Percentiles rank a stretch among this genome's conserved stretches.
Conservation (phyloP, 192 early-diverging fungal genomes). For the Entophlyctis luteolus region DNA sequence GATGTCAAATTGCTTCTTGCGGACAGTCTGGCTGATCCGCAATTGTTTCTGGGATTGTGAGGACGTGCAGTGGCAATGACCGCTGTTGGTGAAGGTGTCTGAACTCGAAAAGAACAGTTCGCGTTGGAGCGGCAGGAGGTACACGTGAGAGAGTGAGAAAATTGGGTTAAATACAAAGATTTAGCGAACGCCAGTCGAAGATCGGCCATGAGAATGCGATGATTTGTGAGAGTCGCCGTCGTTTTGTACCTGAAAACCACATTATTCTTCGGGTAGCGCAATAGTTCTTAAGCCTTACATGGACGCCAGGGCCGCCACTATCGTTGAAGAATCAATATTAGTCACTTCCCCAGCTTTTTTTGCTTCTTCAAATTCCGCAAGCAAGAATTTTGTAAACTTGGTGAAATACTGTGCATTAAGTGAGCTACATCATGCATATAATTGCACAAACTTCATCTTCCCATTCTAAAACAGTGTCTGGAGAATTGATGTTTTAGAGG, state of each 20-base stretch:
- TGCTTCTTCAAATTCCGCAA: conserved; percentile 17
- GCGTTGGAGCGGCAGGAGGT: conserved; percentile 1
- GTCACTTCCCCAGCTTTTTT: not conserved
- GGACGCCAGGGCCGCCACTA: conserved; percentile 12
- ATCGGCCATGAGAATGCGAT: conserved; percentile 28
- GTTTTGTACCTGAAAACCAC: too few relatives aligned
- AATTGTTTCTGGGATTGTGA: too few relatives aligned
- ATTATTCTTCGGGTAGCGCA: too few relatives aligned
- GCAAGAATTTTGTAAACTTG: conserved; percentile 17
- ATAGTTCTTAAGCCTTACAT: too few relatives aligned
- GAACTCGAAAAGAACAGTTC: not conserved
- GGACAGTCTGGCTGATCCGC: too few relatives aligned
- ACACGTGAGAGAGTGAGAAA: conserved; percentile 16
- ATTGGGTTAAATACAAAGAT: conserved; percentile 19
- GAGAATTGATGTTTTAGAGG: not conserved
- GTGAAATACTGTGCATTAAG: conserved; percentile 14
- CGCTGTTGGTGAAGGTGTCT: not conserved
- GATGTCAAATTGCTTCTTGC: conserved; percentile 11
- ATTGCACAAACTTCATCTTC: conserved; percentile 7
- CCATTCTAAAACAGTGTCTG: conserved; percentile 29
- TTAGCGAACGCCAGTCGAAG: conserved; percentile 26
- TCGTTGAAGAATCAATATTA: conserved; percentile 7
- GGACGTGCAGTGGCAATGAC: conserved; percentile 3
- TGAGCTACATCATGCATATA: not conserved
- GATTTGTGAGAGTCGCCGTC: conserved; percentile 17